Percentiles rank a stretch among this genome's conserved stretches.
These are phyloP conservation scores for Neospora caninum DNA, from an alignment of 169 alveolate species.

Conservation along the genomic window DNA sequence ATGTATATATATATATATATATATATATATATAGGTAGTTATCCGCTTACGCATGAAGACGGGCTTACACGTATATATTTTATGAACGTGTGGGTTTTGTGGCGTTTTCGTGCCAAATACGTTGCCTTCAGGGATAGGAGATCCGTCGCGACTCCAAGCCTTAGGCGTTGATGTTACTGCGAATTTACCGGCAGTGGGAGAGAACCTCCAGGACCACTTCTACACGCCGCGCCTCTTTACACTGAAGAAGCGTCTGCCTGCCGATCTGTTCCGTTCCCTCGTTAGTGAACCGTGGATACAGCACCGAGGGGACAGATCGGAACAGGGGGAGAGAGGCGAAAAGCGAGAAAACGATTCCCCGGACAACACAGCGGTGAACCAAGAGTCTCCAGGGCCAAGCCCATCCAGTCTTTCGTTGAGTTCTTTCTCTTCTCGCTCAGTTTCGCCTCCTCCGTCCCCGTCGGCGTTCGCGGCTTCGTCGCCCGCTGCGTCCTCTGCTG, in stretches of 20 bases:
- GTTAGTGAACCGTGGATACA: neutral
- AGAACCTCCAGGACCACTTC: constrained; percentile 51
- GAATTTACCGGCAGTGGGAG: constrained; percentile 51
- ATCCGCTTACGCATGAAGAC: no score
- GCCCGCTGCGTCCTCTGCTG: no score
- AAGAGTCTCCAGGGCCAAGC: no score
- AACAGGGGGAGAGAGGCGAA: no score
- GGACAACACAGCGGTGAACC: no score
- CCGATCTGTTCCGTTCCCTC: neutral
- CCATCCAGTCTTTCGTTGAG: no score
- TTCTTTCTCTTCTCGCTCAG: neutral
- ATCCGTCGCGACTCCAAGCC: neutral
- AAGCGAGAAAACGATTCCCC: no score
- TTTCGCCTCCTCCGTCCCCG: neutral
- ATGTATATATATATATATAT: neutral
- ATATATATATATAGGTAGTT: neutral
- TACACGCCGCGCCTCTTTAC: constrained; percentile 12
- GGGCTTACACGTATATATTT: no score
- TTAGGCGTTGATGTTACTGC: neutral
- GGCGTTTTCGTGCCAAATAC: no score
- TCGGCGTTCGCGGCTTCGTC: no score
- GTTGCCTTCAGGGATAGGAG: constrained; percentile 47
- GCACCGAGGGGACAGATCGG: neutral
- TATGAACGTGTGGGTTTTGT: no score
- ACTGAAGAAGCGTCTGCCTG: neutral